These are phyloP conservation scores for Fraxinus dipetala DNA, from an alignment of 305 asterid genomes.

Conservation along the genomic window DNA sequence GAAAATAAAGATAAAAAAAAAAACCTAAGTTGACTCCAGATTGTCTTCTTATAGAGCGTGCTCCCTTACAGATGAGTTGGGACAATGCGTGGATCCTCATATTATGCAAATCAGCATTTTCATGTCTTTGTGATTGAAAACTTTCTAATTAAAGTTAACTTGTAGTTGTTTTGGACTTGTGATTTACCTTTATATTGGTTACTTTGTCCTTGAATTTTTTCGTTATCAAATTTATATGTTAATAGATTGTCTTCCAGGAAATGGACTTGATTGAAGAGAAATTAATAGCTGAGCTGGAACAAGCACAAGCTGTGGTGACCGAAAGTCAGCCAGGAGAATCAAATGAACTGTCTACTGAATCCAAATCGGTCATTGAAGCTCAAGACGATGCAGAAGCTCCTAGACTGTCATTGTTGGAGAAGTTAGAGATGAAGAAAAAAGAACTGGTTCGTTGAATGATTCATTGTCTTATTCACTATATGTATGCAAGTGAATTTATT, in stretches of 20 bases:
- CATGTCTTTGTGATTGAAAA: not conserved
- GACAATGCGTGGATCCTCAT: not conserved
- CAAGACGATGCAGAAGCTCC: slow-evolving; percentile 49
- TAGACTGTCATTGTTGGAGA: slow-evolving; percentile 40
- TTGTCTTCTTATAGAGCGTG: not conserved
- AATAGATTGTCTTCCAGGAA: slow-evolving; percentile 41
- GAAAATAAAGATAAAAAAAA: not conserved
- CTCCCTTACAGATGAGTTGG: not conserved
- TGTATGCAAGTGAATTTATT: slow-evolving; percentile 3
- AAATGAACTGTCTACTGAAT: slow-evolving; percentile 33
- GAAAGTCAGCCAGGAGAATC: slow-evolving; percentile 38
- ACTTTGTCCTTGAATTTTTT: slow-evolving; percentile 6
- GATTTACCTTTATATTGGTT: not conserved
- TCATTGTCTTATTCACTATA: slow-evolving; percentile 19
- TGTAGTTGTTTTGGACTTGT: not conserved
- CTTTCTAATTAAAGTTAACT: not conserved
- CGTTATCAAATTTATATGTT: not conserved
- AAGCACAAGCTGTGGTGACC: slow-evolving; percentile 30
- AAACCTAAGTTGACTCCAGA: not conserved
- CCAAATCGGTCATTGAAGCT: slow-evolving; percentile 31
- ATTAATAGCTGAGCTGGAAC: slow-evolving; percentile 55
- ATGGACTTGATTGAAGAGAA: slow-evolving; percentile 55
- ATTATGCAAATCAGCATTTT: not conserved
- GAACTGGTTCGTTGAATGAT: slow-evolving; percentile 56
- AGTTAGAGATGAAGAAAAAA: slow-evolving; percentile 68